Evolutionary conservation across 2,329 filamentous ascomycete species (phyloP), one percentile per base, ranked within the genome.

Genomic region (Metarhizium brunneum): DNA sequence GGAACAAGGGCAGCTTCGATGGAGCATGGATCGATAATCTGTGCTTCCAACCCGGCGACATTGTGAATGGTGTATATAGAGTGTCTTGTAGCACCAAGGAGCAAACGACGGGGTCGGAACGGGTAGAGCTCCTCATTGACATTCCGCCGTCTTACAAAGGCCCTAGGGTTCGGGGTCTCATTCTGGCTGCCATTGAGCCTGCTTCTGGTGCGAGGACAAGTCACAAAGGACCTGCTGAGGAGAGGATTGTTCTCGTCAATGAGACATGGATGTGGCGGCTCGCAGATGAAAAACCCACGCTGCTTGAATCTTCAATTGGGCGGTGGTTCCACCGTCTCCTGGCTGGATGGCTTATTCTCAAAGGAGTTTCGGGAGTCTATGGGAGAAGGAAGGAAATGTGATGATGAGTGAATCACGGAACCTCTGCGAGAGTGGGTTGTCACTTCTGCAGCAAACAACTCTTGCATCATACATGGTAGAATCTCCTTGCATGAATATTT

Each of bases 261-360:
- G 69, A 72, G 64, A 71, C 70, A n/a, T 71, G 69, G 70, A 67
- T 70, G 66, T 72, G 69, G 69, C 63, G 70, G 47, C 59, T 55
- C 11, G 36, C 53, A 16, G 57, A 60, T 18, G 69, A 70, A 50
- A 61, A 59, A 50, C 60, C 64, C 16, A 62, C 64, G 11, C 52
- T 71, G 53, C 57, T 72, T 29, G 69, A 72, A 57, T 57, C 59
- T 2, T 35, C 58, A 0, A 13, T 66, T 1, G 66, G 67, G 1
- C 59, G 58, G 2, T 71, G 67, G 67, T 54, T 71, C 32, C 70
- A 73, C 52, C 50, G 58, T 11, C 35, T 64, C 7, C 50, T 64
- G 35, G 61, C 62, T 20, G 61, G 62, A n/a, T 69, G 66, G 66
- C 58, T 69, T 13, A 55, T 67, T 8, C 49, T 61, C 20, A 65